These are phyloP conservation scores for Vigna unguiculata DNA, from an alignment of 306 rosid species.

Conservation along the genomic window DNA sequence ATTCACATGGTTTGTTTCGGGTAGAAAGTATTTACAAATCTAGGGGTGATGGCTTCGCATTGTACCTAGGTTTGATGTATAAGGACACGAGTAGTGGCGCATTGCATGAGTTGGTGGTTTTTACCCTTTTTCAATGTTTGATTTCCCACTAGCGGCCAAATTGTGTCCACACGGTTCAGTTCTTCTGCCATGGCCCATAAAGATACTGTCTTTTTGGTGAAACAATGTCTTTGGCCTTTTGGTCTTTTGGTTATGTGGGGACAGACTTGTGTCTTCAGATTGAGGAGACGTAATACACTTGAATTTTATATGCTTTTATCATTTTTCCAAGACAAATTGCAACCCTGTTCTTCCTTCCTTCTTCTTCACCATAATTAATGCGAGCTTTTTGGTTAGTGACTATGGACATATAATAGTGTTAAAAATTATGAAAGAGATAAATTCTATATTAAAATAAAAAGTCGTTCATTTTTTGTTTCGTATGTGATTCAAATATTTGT, in stretches of 20 bases:
- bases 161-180: slow-evolving; percentile 10
- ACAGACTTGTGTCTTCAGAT: not conserved
- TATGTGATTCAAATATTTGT: too few relatives aligned
- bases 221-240: slow-evolving; percentile 12
- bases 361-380: slow-evolving; percentile 15
- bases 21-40: not conserved
- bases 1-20: too few relatives aligned
- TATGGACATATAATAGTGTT: not conserved
- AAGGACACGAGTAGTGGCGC: not conserved
- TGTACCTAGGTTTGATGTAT: not conserved
- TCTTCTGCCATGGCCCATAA: not conserved
- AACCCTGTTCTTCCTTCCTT: slow-evolving; percentile 10
- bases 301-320: not conserved
- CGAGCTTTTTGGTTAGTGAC: not conserved
- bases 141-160: slow-evolving; percentile 4
- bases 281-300: not conserved
- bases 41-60: not conserved
- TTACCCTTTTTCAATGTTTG: not conserved
- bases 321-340: slow-evolving; percentile 11
- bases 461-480: not conserved
- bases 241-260: slow-evolving; percentile 24
- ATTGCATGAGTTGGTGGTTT: slow-evolving; percentile 16
- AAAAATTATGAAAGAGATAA: not conserved
- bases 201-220: slow-evolving; percentile 9
- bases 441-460: not conserved